Base-by-base conservation (phyloP, 177 flowering plant species). In the Tripterygium wilfordii region DNA sequence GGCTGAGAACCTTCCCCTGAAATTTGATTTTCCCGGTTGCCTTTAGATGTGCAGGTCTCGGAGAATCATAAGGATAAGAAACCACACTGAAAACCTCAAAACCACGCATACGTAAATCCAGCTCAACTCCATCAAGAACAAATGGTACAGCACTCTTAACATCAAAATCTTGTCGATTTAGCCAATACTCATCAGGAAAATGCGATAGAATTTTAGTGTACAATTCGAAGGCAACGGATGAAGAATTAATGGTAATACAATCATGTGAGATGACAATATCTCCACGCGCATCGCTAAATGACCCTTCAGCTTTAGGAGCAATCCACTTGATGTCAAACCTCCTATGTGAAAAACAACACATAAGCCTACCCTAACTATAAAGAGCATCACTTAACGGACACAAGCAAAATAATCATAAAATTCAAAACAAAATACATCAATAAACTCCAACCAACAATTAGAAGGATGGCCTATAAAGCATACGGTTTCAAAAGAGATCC, bases 251-350 rank as follows among this genome's bases (percentile, higher is more conserved):
- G 32, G 74, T 71, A 26, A 87, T 69, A 57, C 49, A 66, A 32
- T 92, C 95, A 64, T 89, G 94, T 16, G 88, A 76, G 41, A 92
- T 82, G 54, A 82, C 79, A 48, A 92, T 85, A 65, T 84, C 92
- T 49, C 99, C 99, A 41, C 95, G 89, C 52, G 97, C 99, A 75
- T 88, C 96, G 61, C 58, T 68, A 49, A 89, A 85, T 42, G 97
- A 92, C 20, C 95, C 99, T 67, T 92, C 97, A 51, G 99, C 97
- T 70, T 78, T 79, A 40, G 97, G 96, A 48, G 99, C 96, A 48
- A 74, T 78, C 99, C 99, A 92, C 61, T 86, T 92, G 59, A 92
- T 82, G 54, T 92, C 97, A 78, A 92, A 92, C 65, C 87, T 80
- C 88, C 99, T 92, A 54, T 27, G 57, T 31, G 60, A 41, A 12